Base-by-base conservation (phyloP, 2,329 filamentous ascomycete genomes). In the Diaporthe amygdali region DNA sequence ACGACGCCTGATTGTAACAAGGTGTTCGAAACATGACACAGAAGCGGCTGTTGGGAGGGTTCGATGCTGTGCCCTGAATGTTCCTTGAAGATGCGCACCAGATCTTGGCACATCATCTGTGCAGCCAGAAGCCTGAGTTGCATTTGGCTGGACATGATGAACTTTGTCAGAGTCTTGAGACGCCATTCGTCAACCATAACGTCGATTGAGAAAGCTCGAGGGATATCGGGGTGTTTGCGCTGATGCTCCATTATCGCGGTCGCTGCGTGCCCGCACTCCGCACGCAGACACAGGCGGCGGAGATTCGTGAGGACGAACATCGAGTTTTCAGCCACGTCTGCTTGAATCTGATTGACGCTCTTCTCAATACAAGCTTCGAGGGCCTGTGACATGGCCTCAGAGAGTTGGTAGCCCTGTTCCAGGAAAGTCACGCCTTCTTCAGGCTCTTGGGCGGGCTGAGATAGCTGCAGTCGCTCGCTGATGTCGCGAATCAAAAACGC, bases 131-230 rank as follows among this genome's bases (percentile, higher is more conserved):
- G 93, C 46, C 96, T 92, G 46, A 98, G 85, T 77, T 97, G 94
- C 94, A 98, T 97, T 77, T 96, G 94, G 44, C 93, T 92, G 70
- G 94, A 96, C 77, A 89, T 90, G 66, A 98, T 91, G 75, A 96
- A 90, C 75, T 90, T 92, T 76, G 90, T 90, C 66, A 93, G 84
- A 1, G 92, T 84, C 52, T 85, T 84, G 75, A 97, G 91, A 64
- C 90, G 91, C 92, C 93, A 97, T 69, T 90, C 87, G 66, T 86
- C 84, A 1, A 86, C 81, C 20, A 93, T 84, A 0, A 91, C 83
- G 10, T 88, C 86, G 1, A 83, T 77, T 1, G 83, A 83, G 70
- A 81, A 81, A 2, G 78, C 79, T 3, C 74, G 72, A 9, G 82
- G 76, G 30, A 88, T 79, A 10, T 81, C 72, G 0, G 86, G 84